Base-by-base conservation (phyloP, 2,329 filamentous ascomycete species). In the Xylaria sp. region DNA sequence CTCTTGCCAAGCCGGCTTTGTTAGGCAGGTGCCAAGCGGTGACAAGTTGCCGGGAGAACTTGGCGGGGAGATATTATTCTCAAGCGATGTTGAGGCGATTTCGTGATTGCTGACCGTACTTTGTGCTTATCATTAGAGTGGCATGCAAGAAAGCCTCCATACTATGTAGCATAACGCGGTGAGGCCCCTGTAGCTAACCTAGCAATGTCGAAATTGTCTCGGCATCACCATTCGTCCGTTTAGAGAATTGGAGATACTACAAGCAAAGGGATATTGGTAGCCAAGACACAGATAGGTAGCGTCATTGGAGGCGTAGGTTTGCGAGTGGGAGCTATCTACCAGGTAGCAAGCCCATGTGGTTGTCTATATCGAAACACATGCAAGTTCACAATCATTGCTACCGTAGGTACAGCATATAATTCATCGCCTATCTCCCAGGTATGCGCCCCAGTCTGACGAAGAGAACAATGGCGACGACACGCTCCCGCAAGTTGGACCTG, bases 21-120 rank as follows among this genome's bases (percentile, higher is more conserved):
- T 65, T 68, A 65, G 66, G 66, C 66, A 68, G 66, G 66, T 68
- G 66, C 66, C 66, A 68, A 68, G 66, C 27, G 61, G 66, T 48
- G 7, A 61, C 56, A 42, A 61, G 65, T 50, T 60, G 32, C 57
- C 34, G 56, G 57, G 56, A 34, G 42, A 32, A 61, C 65, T 68
- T 65, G 61, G 65, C 65, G 21, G 42, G 36, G 11, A 39, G 61
- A 62, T 36, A 9, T n/a, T 64, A 64, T 60, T 45, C 19, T 51
- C 47, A 67, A 61, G 39, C 27, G 21, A 53, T 64, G 34, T 47
- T 39, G 24, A 61, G 48, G 48, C 21, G 59, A 54, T 62, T 62
- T 50, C 36, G 54, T 39, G 5, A 63, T 59, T 58, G 47, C 21
- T 24, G 50, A n/a, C 24, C n/a, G n/a, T 57, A 56, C 42, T 27